Base-by-base conservation (phyloP, 768 basidiomycete genomes). In the Termitomyces sp. region DNA sequence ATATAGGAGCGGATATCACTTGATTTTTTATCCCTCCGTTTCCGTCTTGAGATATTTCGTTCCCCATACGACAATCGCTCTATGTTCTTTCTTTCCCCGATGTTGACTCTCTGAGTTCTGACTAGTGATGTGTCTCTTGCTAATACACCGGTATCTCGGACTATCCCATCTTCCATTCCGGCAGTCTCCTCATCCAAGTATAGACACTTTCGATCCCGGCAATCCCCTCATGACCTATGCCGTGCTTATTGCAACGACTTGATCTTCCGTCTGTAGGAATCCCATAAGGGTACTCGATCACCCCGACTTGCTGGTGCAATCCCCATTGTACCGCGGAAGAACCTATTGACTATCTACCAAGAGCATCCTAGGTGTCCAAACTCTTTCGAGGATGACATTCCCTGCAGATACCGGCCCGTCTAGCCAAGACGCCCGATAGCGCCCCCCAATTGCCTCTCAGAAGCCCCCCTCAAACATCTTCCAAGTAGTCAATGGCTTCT, bases 321-420 rank as follows among this genome's bases (percentile, higher is more conserved):
- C 9, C 29, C n/a, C 53, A 53, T 54, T 43, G 36, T 42, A 55
- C 53, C 59, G 53, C 59, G 59, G 59, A 55, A 6, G 17, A 59
- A 55, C 45, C 17, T 32, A 8, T 40, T 43, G 3, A 52, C 25
- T 15, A 4, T 31, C 38, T n/a, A 37, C 36, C n/a, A 36, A 34
- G n/a, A 43, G n/a, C 43, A 43, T 43, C 17, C 5, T 8, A 51
- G 34, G 10, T 20, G 10, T 36, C 14, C 6, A 14, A 40, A 4
- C 38, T 34, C 53, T 5, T 15, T 20, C 14, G 8, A 37, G 31
- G 12, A 3, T 11, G 29, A 31, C 29, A 31, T n/a, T 32, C 12
- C 6, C 37, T 40, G 14, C 38, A 2, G 53, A 42, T 55, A 43
- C 55, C 55, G 55, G 55, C 14, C 55, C 55, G 55, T 43, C 31